Conservation (phyloP, 2,329 filamentous ascomycete species). For the Fusarium lateritium region DNA sequence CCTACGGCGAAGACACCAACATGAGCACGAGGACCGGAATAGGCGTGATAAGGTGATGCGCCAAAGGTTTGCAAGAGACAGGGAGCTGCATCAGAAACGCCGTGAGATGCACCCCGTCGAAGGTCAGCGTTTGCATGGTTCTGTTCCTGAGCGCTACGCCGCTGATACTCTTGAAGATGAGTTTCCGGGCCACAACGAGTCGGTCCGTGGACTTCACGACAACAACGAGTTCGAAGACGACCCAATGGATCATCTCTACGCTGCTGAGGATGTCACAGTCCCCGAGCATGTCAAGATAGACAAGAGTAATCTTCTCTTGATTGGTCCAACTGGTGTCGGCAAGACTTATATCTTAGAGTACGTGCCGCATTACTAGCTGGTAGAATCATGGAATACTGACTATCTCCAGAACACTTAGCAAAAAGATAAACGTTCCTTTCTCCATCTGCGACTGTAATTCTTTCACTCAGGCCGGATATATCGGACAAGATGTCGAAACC, state of each 20-base stretch:
- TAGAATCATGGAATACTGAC: constrained; percentile 32
- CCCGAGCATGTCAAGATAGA: constrained; percentile 80
- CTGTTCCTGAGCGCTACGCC: constrained; percentile 51
- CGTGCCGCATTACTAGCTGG: constrained; percentile 39
- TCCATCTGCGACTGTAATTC: constrained; percentile 96
- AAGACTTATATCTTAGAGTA: constrained; percentile 93
- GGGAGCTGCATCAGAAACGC: constrained; percentile 67
- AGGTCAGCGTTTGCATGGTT: constrained; percentile 67
- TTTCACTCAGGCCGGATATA: constrained; percentile 96
- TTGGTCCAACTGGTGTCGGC: constrained; percentile 94
- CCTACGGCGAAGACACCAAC: constrained; percentile 81
- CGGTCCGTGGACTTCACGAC: constrained; percentile 60
- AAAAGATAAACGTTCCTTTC: constrained; percentile 94
- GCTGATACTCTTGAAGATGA: constrained; percentile 65
- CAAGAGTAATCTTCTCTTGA: constrained; percentile 93
- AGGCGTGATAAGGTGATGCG: constrained; percentile 76
- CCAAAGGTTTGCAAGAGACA: constrained; percentile 79
- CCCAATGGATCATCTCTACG: constrained; percentile 61
- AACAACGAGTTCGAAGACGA: constrained; percentile 51
- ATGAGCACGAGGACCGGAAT: constrained; percentile 76
- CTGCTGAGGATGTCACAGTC: constrained; percentile 61
- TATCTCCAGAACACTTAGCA: constrained; percentile 82
- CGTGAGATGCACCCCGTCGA: constrained; percentile 81
- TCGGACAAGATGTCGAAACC: constrained; percentile 96
- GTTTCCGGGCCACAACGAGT: constrained; percentile 66